Conservation (phyloP, 495 filamentous ascomycete species). For the Xylaria acuta region DNA sequence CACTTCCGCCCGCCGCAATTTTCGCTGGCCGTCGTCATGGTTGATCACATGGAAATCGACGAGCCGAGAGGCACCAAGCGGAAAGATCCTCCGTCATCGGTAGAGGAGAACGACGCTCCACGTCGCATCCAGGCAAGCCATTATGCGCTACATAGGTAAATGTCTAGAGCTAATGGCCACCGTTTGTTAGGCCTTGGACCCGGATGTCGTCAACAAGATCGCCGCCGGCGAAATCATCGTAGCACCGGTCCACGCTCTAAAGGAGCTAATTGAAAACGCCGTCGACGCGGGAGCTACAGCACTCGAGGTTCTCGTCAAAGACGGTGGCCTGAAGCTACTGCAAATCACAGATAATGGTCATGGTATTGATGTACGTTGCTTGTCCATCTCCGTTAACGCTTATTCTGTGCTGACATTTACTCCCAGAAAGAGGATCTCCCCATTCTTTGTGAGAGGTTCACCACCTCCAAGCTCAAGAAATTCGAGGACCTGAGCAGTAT, state of each 20-base stretch:
- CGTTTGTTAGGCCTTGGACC: slow-evolving; percentile 73
- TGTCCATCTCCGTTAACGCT: neutral
- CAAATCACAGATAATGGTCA: slow-evolving; percentile 99
- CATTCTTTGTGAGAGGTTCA: slow-evolving; percentile 95
- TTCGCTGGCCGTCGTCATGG: slow-evolving; percentile 45
- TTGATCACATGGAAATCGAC: slow-evolving; percentile 54
- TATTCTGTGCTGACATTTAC: slow-evolving; percentile 29
- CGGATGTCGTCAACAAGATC: slow-evolving; percentile 98
- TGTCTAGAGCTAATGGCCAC: slow-evolving; percentile 27
- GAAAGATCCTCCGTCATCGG: slow-evolving; percentile 50
- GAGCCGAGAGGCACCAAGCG: slow-evolving; percentile 67
- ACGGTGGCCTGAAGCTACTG: slow-evolving; percentile 94
- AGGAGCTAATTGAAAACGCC: slow-evolving; percentile 97
- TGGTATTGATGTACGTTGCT: slow-evolving; percentile 82
- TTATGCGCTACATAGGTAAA: slow-evolving; percentile 20
- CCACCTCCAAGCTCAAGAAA: slow-evolving; percentile 92
- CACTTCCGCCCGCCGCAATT: neutral
- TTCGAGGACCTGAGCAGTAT: slow-evolving; percentile 95
- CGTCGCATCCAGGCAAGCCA: slow-evolving; percentile 68
- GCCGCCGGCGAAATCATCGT: slow-evolving; percentile 99
- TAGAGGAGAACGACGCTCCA: slow-evolving; percentile 61
- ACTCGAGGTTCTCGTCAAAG: slow-evolving; percentile 90
- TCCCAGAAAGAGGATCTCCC: slow-evolving; percentile 83
- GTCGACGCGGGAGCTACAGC: slow-evolving; percentile 95
- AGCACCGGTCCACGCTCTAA: slow-evolving; percentile 94